Conservation (phyloP, 352 stramenopile species). For the Phytophthora ramorum region DNA sequence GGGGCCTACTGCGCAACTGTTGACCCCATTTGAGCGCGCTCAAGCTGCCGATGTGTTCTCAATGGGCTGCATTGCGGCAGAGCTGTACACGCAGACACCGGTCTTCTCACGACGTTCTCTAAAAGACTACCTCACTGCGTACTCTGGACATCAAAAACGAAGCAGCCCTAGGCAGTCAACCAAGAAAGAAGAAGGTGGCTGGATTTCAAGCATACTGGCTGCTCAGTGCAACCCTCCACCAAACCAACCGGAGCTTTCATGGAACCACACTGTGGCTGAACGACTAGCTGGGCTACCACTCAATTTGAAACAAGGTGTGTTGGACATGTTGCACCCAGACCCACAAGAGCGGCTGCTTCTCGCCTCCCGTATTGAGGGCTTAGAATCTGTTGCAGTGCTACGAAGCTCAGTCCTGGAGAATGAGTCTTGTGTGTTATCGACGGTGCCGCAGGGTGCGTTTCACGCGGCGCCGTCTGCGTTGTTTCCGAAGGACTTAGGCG, state of each 20-base stretch:
- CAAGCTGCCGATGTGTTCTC: conserved; percentile 64
- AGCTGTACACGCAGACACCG: conserved; percentile 64
- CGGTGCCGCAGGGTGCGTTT: conserved; percentile 18
- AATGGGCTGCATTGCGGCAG: conserved; percentile 71
- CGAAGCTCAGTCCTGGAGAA: conserved; percentile 6
- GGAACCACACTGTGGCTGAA: conserved; percentile 36
- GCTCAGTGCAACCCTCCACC: conserved; percentile 6
- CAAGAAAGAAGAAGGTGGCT: conserved; percentile 15
- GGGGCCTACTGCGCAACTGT: not conserved
- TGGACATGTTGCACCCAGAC: conserved; percentile 59
- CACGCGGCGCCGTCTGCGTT: conserved; percentile 39
- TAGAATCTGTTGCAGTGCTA: conserved; percentile 26
- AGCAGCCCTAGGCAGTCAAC: not conserved
- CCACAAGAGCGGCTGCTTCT: conserved; percentile 45
- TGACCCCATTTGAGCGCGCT: conserved; percentile 42
- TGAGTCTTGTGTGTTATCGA: conserved; percentile 8
- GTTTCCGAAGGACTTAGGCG: conserved; percentile 52
- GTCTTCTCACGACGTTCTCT: conserved; percentile 69
- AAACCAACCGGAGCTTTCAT: conserved; percentile 21
- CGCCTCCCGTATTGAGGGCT: conserved; percentile 36
- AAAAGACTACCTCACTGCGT: conserved; percentile 41
- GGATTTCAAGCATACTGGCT: conserved; percentile 38
- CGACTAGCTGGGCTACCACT: conserved; percentile 44
- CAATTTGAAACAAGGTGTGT: conserved; percentile 59
- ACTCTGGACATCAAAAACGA: conserved; percentile 19